Base-by-base conservation (phyloP, 306 rosid species). In the Ochetophila trinervis region DNA sequence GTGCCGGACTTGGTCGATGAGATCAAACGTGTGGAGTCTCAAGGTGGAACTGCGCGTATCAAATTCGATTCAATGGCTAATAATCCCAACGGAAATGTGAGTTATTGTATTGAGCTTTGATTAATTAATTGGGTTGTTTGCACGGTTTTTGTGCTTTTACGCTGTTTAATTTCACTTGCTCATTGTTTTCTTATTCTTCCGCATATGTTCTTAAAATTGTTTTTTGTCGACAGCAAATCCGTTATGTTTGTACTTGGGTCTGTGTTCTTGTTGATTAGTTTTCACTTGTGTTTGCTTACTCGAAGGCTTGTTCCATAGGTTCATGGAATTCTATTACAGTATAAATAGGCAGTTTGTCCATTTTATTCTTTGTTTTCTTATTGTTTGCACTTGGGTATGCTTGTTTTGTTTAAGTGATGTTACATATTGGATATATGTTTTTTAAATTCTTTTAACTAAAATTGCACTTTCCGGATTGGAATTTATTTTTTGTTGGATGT, bases 21-120 rank as follows among this genome's bases (percentile, higher is more conserved):
- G 90, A 90, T 93, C 94, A 90, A 73, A 84, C 99, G 99, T 69
- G 82, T 83, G 55, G 99, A 93, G 69, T 80, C 91, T 50, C 88
- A 79, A 50, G 97, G 89, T 42, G 97, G 96, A 22, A 79, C 80
- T 66, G 82, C 99, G 37, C 81, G 91, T 32, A 80, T 93, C 80
- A 93, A 93, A 71, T 93, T 87, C 66, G 97, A 81, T 35, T 34
- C 89, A 22, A 40, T 77, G 15, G 85, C 86, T 0, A 74, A 77
- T 11, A 84, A 81, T 72, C 55, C 91, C 37, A 51, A 65, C 40
- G 98, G 96, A 54, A 90, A 92, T 72, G 98, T 89, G 72, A 73
- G 92, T 65, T 12, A 18, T 55, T 14, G 45, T 40, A 27, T 14
- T 42, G 32, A 52, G 17, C 37, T 22, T 10, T 63, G 58, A 17